Evolutionary conservation across 805 yeast species (phyloP).

Genomic region (Pichia ethanolica): DNA sequence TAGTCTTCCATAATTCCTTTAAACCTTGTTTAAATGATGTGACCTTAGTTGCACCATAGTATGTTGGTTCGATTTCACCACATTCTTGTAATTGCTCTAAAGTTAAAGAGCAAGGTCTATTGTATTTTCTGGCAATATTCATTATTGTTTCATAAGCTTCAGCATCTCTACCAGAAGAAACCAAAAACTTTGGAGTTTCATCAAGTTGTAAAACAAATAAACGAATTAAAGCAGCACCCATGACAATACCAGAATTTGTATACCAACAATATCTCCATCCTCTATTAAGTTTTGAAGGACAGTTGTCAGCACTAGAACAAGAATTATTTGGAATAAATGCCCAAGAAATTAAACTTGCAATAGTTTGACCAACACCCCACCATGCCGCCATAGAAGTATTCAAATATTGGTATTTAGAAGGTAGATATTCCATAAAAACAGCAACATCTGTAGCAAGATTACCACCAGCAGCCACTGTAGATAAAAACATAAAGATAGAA

Average conservation of each 20-base stretch:
- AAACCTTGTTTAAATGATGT: conserved; percentile 18
- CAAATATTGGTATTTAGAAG: conserved; percentile 43
- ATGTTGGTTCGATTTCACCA: conserved; percentile 33
- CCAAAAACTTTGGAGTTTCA: conserved; percentile 50
- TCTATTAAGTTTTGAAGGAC: conserved; percentile 40
- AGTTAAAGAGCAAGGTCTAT: conserved; percentile 34
- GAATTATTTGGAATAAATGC: conserved; percentile 45
- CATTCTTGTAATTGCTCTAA: conserved; percentile 38
- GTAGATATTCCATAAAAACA: conserved; percentile 46
- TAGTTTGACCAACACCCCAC: conserved; percentile 61
- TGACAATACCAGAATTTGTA: conserved; percentile 45
- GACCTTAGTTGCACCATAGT: conserved; percentile 14
- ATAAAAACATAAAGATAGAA: conserved; percentile 39
- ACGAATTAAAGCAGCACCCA: conserved; percentile 41
- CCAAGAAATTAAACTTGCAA: conserved; percentile 47
- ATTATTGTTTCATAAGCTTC: conserved; percentile 38
- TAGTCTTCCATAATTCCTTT: conserved; percentile 23
- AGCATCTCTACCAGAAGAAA: conserved; percentile 45
- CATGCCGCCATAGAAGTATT: conserved; percentile 47
- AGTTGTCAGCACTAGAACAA: conserved; percentile 35
- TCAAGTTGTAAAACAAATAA: conserved; percentile 37
- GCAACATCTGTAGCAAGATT: conserved; percentile 49
- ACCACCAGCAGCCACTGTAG: conserved; percentile 47
- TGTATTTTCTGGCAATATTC: conserved; percentile 40
- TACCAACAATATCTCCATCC: conserved; percentile 60